Evolutionary conservation across 2,329 filamentous ascomycete species (phyloP), one percentile per base, ranked within the genome.

Genomic region (Alternaria atra): DNA sequence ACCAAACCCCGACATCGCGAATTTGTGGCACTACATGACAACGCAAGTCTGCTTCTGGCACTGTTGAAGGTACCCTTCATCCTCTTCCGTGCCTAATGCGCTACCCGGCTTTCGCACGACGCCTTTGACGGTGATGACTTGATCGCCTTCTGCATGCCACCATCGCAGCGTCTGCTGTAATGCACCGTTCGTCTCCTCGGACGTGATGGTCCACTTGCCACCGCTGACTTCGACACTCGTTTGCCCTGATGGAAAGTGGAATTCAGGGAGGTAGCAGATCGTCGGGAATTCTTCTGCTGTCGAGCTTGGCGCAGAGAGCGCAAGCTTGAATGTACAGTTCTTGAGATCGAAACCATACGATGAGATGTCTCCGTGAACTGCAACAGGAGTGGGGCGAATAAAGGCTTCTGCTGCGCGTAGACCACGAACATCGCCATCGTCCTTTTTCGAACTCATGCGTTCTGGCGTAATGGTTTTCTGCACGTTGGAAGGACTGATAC

Each of bases 371-470:
- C 95, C 95, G 50, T 89, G 89, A 0, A 91, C 91, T 4, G 85
- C 84, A 27, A 94, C 89, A 0, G 95, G 92, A 0, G 90, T 90
- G 0, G 95, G 95, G 2, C 95, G 90, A 34, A 98, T 88, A 72
- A 93, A 98, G 0, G 96, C 94, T 79, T 99, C 94, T 4, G 94
- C 94, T 1, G 94, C 95, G 37, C 95, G 91, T 72, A 91, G 92
- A 1, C 95, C 94, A 29, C 68, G 64, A 6, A 75, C 69, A 55
- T 77, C 75, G 13, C 65, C 64, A 5, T 69, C 65, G 8, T 60
- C 63, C 20, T 61, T 72, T 30, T 61, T 72, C 9, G 72, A 68
- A 34, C 64, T 75, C 82, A 84, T 84, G 30, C 70, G 71, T 35
- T 83, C 80, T 55, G 86, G 88, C 10, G 87, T 89, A 23, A 98